phyloP scores from a whole-genome alignment of 371 early-diverging fungal genomes.

The Mucor velutinosus region DNA sequence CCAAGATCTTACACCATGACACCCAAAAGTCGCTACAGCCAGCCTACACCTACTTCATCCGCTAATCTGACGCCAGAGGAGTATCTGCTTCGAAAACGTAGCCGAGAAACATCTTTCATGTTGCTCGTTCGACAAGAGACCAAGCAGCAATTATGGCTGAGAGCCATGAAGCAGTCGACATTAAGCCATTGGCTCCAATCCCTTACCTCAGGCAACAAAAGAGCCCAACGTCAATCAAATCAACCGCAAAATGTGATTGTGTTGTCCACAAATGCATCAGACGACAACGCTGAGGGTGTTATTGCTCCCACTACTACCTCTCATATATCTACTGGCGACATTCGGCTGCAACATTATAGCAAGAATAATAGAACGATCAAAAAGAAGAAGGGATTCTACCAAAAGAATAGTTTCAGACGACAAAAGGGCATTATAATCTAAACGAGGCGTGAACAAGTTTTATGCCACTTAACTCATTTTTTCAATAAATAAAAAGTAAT shows the following conservation, averaged over 20 bases:
- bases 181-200: conserved; percentile 5
- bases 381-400: conserved; percentile 14
- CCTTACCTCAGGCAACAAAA: background rate
- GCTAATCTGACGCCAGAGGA: conserved; percentile 13
- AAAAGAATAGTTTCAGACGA: background rate
- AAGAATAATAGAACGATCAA: conserved; percentile 4
- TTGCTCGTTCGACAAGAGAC: conserved; percentile 9
- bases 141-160: conserved; percentile 8
- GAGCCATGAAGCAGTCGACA: conserved; percentile 8
- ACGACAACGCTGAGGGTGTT: background rate
- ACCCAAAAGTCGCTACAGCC: conserved; percentile 7
- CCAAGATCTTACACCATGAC: conserved; percentile 1
- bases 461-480: too few relatives aligned
- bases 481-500: too few relatives aligned
- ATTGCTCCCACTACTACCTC: background rate
- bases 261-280: background rate
- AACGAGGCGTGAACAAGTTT: conserved; percentile 11
- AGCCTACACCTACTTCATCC: conserved; percentile 4
- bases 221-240: background rate
- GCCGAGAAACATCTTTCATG: conserved; percentile 13
- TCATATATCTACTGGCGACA: background rate
- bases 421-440: background rate
- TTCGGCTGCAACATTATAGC: background rate
- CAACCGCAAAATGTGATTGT: background rate
- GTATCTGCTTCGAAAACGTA: background rate